Base-by-base conservation (phyloP, 148 eudicot species). In the Bassia scoparia region DNA sequence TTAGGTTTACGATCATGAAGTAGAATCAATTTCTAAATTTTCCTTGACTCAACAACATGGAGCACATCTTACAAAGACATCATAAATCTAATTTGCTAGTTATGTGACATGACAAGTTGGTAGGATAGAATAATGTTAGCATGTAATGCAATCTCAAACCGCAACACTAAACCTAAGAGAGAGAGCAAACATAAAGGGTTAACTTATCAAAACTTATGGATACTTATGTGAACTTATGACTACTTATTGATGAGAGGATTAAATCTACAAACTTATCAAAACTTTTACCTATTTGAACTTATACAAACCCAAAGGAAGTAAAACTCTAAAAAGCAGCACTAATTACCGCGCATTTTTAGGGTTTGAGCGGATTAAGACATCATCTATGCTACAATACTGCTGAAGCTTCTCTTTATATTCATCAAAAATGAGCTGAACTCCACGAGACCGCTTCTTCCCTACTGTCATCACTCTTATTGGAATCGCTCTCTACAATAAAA, bases 321-420 rank as follows among this genome's bases (percentile, higher is more conserved):
- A 29, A 33, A 56, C 60, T 26, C 2, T 14, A 15, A 24, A 15
- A 26, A 48, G 34, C 67, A 37, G 1, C 53, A 2, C 30, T 20
- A 59, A 73, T 2, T 73, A 90, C 93, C 85, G 84, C 10, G 94
- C 88, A 80, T 91, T 91, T 81, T 83, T 91, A 12, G 97, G 94
- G 79, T 91, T 91, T 49, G 92, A 86, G 59, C 92, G 89, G 59
- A 89, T 62, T 56, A 81, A 89, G 24, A 86, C 83, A 78, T 87
- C 87, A 37, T 89, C 87, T 38, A 89, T 46, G 35, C 38, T 55
- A 72, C 97, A 89, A 74, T 89, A 91, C 64, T 78, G 74, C 43
- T 78, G 87, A 62, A 91, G 84, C 77, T 91, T 89, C 46, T 85
- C 82, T 49, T 81, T 76, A 74, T 91, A 91, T 37, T 89, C 90